Percentiles rank a stretch among this genome's conserved stretches.
Evolutionary conservation across 371 early-diverging fungal genomes (phyloP).

Genomic region (Batrachochytrium dendrobatidis): DNA sequence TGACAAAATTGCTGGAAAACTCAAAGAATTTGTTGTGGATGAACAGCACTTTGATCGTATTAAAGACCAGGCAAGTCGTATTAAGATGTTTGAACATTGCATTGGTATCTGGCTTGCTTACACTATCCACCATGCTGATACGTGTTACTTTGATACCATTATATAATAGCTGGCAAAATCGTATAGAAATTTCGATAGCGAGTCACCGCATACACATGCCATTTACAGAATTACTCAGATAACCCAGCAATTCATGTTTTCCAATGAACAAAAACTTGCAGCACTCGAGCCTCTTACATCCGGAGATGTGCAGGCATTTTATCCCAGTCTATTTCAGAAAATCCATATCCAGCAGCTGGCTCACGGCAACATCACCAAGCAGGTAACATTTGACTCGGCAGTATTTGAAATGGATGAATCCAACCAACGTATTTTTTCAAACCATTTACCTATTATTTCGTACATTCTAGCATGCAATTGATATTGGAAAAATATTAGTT

Average conservation of each 20-base stretch:
- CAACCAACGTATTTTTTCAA: neutral
- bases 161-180: constrained; percentile 48
- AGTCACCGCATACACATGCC: constrained; percentile 71
- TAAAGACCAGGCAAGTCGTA: constrained; percentile 47
- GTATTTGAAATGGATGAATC: constrained; percentile 14
- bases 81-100: neutral
- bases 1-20: constrained; percentile 58
- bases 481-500: constrained; percentile 47
- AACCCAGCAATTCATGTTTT: constrained; percentile 75
- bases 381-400: neutral
- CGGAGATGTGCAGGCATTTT: constrained; percentile 66
- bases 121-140: neutral
- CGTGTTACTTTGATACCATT: neutral
- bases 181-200: constrained; percentile 63
- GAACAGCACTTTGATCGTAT: constrained; percentile 63
- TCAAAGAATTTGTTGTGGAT: constrained; percentile 57
- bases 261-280: constrained; percentile 67
- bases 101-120: no score
- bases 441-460: neutral
- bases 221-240: constrained; percentile 66
- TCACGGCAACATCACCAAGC: constrained; percentile 64
- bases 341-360: constrained; percentile 71
- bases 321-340: constrained; percentile 58
- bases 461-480: constrained; percentile 46
- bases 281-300: constrained; percentile 50